phyloP scores from a whole-genome alignment of 345 rosid species.

The Eucalyptus brandiana region DNA sequence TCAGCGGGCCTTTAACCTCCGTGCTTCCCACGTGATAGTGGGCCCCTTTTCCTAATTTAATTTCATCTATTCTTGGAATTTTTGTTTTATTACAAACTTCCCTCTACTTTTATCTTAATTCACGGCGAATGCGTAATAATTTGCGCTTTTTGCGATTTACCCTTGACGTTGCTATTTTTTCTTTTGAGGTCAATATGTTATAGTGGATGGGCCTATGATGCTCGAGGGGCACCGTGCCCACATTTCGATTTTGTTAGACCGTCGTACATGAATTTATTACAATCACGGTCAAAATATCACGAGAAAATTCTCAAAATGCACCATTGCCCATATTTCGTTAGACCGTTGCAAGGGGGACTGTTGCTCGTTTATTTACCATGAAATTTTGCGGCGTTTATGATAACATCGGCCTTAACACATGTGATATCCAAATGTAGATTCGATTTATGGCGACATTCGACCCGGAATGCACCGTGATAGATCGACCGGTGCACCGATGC shows the following conservation, averaged over 20 bases:
- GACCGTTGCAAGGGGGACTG: neutral
- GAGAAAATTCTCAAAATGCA: neutral
- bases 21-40: constrained; percentile 2
- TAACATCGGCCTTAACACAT: neutral
- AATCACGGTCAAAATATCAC: neutral
- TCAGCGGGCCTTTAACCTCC: neutral
- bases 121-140: neutral
- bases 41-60: neutral
- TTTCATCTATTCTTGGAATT: neutral
- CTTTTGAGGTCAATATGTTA: neutral
- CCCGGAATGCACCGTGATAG: neutral
- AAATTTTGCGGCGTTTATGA: neutral
- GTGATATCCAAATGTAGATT: neutral
- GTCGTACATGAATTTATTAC: neutral
- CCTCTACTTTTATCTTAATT: neutral
- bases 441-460: neutral
- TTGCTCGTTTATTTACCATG: neutral
- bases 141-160: neutral
- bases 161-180: neutral
- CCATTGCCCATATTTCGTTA: no score
- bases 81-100: neutral
- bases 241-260: neutral
- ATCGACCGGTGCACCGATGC: neutral
- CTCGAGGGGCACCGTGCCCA: neutral
- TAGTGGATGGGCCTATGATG: neutral